Evolutionary conservation across 2,329 filamentous ascomycete genomes (phyloP).

Genomic region (Aspergillus phoenicis): DNA sequence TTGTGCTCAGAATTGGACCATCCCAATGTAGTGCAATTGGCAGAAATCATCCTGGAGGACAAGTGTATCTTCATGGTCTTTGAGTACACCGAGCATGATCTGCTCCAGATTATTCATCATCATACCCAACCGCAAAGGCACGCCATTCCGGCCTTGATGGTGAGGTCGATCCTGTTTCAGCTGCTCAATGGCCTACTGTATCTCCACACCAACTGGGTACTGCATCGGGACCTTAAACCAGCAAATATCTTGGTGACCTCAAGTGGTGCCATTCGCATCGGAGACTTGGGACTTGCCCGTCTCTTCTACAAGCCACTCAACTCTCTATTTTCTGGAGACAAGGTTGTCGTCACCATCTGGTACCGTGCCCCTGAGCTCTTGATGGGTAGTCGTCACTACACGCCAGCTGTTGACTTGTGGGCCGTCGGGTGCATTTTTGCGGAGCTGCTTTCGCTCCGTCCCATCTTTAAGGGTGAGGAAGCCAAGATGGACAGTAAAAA

Average conservation of each 20-base stretch:
- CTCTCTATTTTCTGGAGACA: constrained; percentile 89
- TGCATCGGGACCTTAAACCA: constrained; percentile 94
- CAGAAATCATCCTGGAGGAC: constrained; percentile 96
- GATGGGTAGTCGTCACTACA: constrained; percentile 92
- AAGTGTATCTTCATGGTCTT: constrained; percentile 99
- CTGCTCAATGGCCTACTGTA: constrained; percentile 93
- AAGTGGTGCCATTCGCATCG: constrained; percentile 86
- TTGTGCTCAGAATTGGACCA: constrained; percentile 90
- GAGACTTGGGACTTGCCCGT: constrained; percentile 87
- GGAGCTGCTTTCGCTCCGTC: constrained; percentile 82
- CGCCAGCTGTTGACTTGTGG: constrained; percentile 95
- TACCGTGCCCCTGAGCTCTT: constrained; percentile 94
- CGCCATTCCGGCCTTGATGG: constrained; percentile 81
- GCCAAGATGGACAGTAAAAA: constrained; percentile 99
- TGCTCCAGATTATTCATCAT: constrained; percentile 97
- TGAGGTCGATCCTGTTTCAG: constrained; percentile 95
- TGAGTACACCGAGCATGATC: constrained; percentile 95
- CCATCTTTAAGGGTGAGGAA: constrained; percentile 98
- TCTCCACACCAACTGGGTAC: constrained; percentile 92
- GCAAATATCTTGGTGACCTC: constrained; percentile 99
- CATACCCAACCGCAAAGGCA: constrained; percentile 88
- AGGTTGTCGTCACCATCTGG: constrained; percentile 99
- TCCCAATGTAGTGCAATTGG: constrained; percentile 82
- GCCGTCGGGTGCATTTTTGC: constrained; percentile 98
- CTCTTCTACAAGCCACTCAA: constrained; percentile 93